Base-by-base conservation (phyloP, 2,329 filamentous ascomycete species). In the Aureobasidium sp. region DNA sequence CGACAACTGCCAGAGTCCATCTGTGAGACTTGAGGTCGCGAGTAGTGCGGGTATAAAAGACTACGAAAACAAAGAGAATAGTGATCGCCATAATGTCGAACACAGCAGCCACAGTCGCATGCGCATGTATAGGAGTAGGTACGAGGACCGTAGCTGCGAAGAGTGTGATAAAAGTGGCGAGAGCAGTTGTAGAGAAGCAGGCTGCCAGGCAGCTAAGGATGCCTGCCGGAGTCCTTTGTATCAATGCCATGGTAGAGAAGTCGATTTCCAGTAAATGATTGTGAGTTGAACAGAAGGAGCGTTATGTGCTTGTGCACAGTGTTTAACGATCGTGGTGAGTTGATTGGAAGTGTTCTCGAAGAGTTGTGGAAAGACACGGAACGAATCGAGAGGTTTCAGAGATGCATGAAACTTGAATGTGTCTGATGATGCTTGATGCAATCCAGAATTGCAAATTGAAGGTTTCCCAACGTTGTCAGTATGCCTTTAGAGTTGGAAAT, bases 51-150 rank as follows among this genome's bases (percentile, higher is more conserved):
- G 61, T 51, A 15, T 64, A 62, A 50, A 63, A 48, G 46, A 63
- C 60, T 13, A 27, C 37, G 17, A 65, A 64, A 9, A 59, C 27
- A 2, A 67, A 53, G 3, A 68, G 44, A 2, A 62, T 17, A 3
- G 53, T 51, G 17, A 67, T 60, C 17, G 64, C 62, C 59, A 62
- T 34, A 24, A 68, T 60, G 48, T 67, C 62, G 7, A 66, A 60
- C 10, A 66, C 47, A 10, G 65, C 64, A 17, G 68, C 65, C n/a
- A 66, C 63, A 8, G 67, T 17, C 20, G 63, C 66, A 7, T 59
- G n/a, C 15, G 12, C 17, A 36, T 64, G 46, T n/a, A 63, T 52
- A 7, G 39, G 27, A 5, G 37, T 59, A 3, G 34, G 24, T 15
- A 36, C 46, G 2, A 62, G 24, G 34, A 50, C 39, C 13, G 63